Base-by-base conservation (phyloP, 2,329 filamentous ascomycete species). In the Apiospora kogelbergensis region DNA sequence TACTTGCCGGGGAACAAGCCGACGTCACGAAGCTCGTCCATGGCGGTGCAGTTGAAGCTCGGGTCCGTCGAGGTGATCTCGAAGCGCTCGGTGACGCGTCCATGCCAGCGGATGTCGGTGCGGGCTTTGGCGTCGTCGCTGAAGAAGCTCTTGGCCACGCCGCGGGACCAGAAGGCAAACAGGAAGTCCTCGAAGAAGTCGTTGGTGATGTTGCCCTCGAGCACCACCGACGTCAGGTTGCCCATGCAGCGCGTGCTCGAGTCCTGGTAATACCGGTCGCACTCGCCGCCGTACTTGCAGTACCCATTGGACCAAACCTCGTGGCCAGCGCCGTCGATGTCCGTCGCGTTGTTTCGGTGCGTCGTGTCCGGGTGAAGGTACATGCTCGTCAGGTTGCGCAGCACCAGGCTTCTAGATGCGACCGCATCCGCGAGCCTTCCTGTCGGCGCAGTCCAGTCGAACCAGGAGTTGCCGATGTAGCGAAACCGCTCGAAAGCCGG, bases 121-220 rank as follows among this genome's bases (percentile, higher is more conserved):
- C 20, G 40, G 15, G 15, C 3, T 9, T 24, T 11, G 40, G 5
- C 30, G 37, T 37, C 15, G 11, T 9, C 13, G 65, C 42, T 30
- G 1, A 10, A 53, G 20, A 66, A 66, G 30, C 41, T 20, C n/a
- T 37, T 26, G 41, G 6, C 22, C 24, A 17, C 11, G 13, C 30
- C 65, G 20, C 45, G 15, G 65, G 20, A 10, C 65, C 65, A 66
- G 26, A 66, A 66, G 1, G 65, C 65, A 15, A 44, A 66, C 5
- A 37, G n/a, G 65, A 66, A 66, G 42, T 66, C 65, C 44, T 66
- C 65, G 44, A 66, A 53, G 44, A 66, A 66, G 33, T 53, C 42
- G 46, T 66, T 66, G n/a, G 15, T 66, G 33, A 66, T 66, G 33
- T 66, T 45, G 15, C 42, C 65, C 24, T 37, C n/a, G 15, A 57